phyloP scores from a whole-genome alignment of 2,329 filamentous ascomycete genomes.

The Neodidymelliopsis sp. region DNA sequence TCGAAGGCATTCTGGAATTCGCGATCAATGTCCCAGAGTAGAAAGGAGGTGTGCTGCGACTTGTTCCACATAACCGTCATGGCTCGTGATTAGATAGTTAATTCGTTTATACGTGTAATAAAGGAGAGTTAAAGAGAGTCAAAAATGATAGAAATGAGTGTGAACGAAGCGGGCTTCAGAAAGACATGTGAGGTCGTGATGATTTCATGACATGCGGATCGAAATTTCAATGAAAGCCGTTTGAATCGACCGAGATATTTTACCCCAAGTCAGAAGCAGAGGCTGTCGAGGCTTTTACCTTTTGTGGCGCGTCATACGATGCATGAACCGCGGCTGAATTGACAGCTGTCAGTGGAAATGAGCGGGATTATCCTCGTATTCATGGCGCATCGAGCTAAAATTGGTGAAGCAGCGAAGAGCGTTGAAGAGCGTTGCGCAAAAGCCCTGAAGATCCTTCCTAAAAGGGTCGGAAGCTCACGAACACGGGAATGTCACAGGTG shows the following conservation, averaged over 20 bases:
- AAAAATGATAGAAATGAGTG: not conserved
- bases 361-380: slow-evolving; percentile 7
- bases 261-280: not conserved
- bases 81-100: slow-evolving; percentile 2
- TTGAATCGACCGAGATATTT: no score
- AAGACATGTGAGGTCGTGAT: not conserved
- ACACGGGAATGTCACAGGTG: not conserved
- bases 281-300: not conserved
- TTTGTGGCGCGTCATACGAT: not conserved
- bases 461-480: not conserved
- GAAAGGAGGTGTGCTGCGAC: slow-evolving; percentile 39
- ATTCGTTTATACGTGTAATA: not conserved
- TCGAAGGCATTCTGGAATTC: slow-evolving; percentile 45
- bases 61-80: slow-evolving; percentile 36
- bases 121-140: not conserved
- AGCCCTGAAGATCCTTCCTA: slow-evolving; percentile 5
- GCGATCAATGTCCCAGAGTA: slow-evolving; percentile 47
- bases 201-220: slow-evolving; percentile 4
- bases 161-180: slow-evolving; percentile 1
- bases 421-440: slow-evolving; percentile 2
- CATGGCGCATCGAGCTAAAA: slow-evolving; percentile 5
- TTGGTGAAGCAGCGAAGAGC: slow-evolving; percentile 5
- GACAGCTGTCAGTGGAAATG: slow-evolving; percentile 13
- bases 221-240: slow-evolving; percentile 2
- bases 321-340: slow-evolving; percentile 5